Conservation (phyloP, 2,329 filamentous ascomycete genomes). For the Coleophoma crateriformis region DNA sequence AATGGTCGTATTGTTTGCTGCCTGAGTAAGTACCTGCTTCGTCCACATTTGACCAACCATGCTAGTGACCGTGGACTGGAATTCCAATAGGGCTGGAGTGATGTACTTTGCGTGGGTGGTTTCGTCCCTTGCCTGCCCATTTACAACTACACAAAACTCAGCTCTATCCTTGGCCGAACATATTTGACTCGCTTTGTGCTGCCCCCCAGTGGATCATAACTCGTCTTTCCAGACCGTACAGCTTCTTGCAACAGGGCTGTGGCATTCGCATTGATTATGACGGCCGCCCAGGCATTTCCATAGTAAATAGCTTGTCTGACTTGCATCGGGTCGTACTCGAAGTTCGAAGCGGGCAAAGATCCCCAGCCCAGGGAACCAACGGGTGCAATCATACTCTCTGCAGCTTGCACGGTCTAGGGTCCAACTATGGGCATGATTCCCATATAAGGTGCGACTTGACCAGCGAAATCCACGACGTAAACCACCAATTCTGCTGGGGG, state of each 20-base stretch:
- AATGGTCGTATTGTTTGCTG: constrained; percentile 24
- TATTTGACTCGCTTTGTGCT: constrained; percentile 31
- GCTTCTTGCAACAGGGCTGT: constrained; percentile 51
- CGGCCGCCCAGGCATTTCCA: constrained; percentile 52
- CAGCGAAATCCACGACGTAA: constrained; percentile 60
- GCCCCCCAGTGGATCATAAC: constrained; percentile 56
- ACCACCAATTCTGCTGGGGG: constrained; percentile 36
- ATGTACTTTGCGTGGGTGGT: constrained; percentile 48
- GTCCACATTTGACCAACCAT: constrained; percentile 26
- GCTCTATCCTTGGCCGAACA: background rate
- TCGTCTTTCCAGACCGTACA: constrained; percentile 45
- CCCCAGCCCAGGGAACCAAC: constrained; percentile 27
- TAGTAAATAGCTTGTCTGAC: constrained; percentile 56
- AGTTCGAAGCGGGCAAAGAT: constrained; percentile 37
- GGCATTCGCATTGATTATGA: constrained; percentile 58
- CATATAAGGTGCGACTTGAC: constrained; percentile 44
- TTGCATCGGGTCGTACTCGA: constrained; percentile 47
- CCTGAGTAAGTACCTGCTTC: constrained; percentile 17
- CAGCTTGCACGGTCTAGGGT: constrained; percentile 41
- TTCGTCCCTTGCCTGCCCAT: constrained; percentile 49
- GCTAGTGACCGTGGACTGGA: constrained; percentile 4
- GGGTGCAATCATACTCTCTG: constrained; percentile 35
- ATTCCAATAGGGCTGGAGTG: constrained; percentile 28
- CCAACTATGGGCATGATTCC: constrained; percentile 48
- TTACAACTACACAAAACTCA: constrained; percentile 31